A percentile compares a stretch with the other conserved stretches of the same genome.
Conservation (phyloP, 345 rosid species). For the Murraya koenigii region DNA sequence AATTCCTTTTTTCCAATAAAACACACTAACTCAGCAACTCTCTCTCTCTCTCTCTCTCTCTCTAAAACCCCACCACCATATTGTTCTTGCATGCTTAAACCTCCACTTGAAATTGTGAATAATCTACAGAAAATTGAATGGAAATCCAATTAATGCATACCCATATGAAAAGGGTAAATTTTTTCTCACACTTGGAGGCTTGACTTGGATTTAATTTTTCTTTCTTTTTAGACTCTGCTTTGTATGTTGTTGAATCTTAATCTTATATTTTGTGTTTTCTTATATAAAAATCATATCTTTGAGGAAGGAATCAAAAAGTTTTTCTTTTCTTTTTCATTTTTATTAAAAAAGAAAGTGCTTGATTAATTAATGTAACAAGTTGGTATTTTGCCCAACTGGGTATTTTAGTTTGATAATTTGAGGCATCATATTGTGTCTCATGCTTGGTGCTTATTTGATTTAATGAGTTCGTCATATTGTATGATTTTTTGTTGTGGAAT, state of each 20-base stretch:
- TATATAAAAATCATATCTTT: neutral
- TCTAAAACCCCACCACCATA: neutral
- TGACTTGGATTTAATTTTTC: neutral
- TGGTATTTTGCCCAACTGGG: neutral
- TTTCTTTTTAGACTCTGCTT: neutral
- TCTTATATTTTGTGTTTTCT: neutral
- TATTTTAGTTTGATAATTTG: neutral
- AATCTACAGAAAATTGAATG: neutral
- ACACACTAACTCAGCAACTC: neutral
- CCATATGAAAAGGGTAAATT: slow-evolving; percentile 3
- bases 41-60: neutral
- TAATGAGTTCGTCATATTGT: neutral
- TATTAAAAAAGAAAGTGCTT: neutral
- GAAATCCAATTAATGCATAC: neutral
- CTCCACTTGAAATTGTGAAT: neutral
- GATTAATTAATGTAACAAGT: neutral
- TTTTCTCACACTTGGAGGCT: neutral
- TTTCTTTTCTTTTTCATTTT: neutral
- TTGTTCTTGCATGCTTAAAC: neutral
- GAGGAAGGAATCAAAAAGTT: neutral
- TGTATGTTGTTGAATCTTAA: slow-evolving; percentile 1
- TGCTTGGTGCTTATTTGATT: neutral
- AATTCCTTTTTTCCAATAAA: neutral
- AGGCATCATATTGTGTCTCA: neutral
- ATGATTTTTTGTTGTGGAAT: neutral